These are phyloP conservation scores for Calonectria multiphialidica DNA, from an alignment of 2,329 filamentous ascomycete genomes.

Conservation along the genomic window DNA sequence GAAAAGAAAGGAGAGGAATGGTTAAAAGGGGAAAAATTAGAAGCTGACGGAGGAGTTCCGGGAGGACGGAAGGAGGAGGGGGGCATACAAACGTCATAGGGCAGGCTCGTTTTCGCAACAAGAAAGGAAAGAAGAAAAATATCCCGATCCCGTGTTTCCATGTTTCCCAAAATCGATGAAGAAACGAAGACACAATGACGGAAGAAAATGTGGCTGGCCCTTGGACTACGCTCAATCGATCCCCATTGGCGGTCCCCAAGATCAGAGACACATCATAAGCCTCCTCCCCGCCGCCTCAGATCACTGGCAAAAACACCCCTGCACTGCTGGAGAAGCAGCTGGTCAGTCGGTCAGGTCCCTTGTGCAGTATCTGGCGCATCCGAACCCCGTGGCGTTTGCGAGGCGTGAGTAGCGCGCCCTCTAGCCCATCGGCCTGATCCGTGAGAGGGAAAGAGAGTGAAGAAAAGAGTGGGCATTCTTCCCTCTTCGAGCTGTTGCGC, in stretches of 20 bases:
- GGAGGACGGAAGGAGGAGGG: not conserved
- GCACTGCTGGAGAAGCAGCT: constrained; percentile 8
- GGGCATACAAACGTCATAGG: not conserved
- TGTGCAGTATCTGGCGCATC: constrained; percentile 6
- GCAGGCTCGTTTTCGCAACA: not conserved
- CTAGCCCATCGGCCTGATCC: constrained; percentile 18
- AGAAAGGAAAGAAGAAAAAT: not conserved
- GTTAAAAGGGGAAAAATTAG: not conserved
- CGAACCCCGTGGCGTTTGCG: constrained; percentile 20
- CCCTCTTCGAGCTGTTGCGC: not conserved
- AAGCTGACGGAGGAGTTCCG: not conserved
- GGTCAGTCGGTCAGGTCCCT: constrained; percentile 6
- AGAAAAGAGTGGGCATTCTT: not conserved
- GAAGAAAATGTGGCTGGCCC: not conserved
- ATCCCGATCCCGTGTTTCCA: not conserved
- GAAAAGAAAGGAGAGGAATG: not conserved
- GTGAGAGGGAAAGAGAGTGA: not conserved
- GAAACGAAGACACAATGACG: constrained; percentile 3
- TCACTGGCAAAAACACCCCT: constrained; percentile 1
- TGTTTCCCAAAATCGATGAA: not conserved
- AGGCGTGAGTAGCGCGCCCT: constrained; percentile 9
- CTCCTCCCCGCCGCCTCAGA: not conserved
- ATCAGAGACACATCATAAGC: constrained; percentile 8
- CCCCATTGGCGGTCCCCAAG: not conserved
- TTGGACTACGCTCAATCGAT: not conserved